Conservation (phyloP, 345 rosid species). For the Isatis tinctoria region DNA sequence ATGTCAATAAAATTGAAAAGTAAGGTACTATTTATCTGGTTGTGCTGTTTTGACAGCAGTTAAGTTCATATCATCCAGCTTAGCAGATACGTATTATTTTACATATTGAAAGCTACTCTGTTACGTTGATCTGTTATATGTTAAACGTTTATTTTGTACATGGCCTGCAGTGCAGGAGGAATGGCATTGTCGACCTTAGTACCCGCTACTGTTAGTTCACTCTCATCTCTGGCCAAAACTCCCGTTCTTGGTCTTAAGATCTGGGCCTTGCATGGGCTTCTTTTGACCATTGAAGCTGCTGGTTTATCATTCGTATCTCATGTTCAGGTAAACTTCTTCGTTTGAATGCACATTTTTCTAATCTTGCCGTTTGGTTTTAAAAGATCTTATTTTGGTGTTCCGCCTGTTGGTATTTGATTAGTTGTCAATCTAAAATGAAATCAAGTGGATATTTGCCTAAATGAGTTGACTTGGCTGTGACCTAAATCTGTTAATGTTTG, state of each 20-base stretch:
- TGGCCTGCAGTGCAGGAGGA: constrained; percentile 90
- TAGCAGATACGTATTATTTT: constrained; percentile 6
- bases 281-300: constrained; percentile 95
- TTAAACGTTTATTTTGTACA: constrained; percentile 17
- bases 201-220: constrained; percentile 79
- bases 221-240: constrained; percentile 79
- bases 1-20: constrained; percentile 8
- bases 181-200: constrained; percentile 94
- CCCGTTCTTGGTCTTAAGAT: constrained; percentile 64
- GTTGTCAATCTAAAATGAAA: constrained; percentile 6
- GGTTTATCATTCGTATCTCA: constrained; percentile 94
- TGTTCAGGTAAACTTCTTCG: constrained; percentile 66
- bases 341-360: constrained; percentile 1
- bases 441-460: neutral
- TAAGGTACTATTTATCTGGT: neutral
- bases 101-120: constrained; percentile 9
- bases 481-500: constrained; percentile 6
- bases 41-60: constrained; percentile 4
- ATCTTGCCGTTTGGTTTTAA: neutral
- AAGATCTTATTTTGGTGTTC: constrained; percentile 7
- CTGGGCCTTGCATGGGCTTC: constrained; percentile 97
- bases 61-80: neutral
- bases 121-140: constrained; percentile 5
- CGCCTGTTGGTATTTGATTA: neutral
- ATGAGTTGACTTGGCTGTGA: neutral